Conservation (phyloP, 352 stramenopile genomes). For the Pythium angustatum region DNA sequence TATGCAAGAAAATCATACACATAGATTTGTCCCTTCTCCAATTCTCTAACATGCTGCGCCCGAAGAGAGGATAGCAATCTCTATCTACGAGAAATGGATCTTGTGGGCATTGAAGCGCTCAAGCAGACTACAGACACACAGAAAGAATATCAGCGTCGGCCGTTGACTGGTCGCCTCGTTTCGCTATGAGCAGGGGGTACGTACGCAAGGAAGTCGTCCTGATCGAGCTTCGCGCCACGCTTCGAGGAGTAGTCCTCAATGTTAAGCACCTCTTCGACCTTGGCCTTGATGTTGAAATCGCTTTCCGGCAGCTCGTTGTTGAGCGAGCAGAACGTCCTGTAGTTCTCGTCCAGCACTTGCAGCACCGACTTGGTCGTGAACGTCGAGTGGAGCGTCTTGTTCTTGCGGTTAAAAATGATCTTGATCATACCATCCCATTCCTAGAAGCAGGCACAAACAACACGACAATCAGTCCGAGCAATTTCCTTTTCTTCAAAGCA, state of each 20-base stretch:
- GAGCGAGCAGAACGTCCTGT: slow-evolving; percentile 93
- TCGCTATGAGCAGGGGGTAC: too few relatives aligned
- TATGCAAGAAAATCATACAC: slow-evolving; percentile 5
- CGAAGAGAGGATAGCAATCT: background rate
- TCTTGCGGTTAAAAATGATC: slow-evolving; percentile 99
- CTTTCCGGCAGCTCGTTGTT: slow-evolving; percentile 84
- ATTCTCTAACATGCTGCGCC: background rate
- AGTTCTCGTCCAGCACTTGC: slow-evolving; percentile 96
- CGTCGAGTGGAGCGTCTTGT: slow-evolving; percentile 97
- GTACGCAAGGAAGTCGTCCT: slow-evolving; percentile 97
- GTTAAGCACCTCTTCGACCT: slow-evolving; percentile 94
- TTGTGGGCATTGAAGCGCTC: slow-evolving; percentile 96
- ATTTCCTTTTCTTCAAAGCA: too few relatives aligned
- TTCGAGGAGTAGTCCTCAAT: slow-evolving; percentile 87
- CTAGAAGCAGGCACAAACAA: slow-evolving; percentile 9
- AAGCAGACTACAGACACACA: slow-evolving; percentile 66
- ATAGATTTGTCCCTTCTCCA: background rate
- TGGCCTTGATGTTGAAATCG: slow-evolving; percentile 89
- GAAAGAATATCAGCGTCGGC: background rate
- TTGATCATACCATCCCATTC: slow-evolving; percentile 99
- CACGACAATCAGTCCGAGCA: background rate
- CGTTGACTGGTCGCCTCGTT: too few relatives aligned
- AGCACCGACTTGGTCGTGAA: slow-evolving; percentile 97
- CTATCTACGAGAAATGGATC: slow-evolving; percentile 94
- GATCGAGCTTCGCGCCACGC: slow-evolving; percentile 95